Evolutionary conservation across 345 rosid species (phyloP).

Genomic region (Eucalyptus caleyi): DNA sequence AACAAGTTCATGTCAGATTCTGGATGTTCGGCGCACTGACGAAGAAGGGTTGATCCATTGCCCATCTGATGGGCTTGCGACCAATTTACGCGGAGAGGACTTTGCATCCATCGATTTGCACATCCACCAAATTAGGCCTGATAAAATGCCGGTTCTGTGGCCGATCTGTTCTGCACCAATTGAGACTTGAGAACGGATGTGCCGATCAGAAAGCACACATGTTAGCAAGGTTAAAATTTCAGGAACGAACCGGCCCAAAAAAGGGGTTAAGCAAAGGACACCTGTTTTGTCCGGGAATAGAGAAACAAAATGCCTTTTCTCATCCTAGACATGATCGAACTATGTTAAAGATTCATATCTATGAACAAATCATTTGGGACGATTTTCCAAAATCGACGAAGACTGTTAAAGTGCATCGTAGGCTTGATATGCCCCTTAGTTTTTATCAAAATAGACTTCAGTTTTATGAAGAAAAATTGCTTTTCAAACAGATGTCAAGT

Average conservation of each 20-base stretch:
- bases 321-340: not conserved
- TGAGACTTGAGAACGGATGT: not conserved
- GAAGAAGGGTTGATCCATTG: not conserved
- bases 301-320: not conserved
- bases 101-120: not conserved
- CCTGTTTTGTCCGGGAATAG: too few relatives aligned
- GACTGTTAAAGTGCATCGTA: not conserved
- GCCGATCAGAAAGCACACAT: not conserved
- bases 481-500: not conserved
- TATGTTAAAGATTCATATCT: not conserved
- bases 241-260: not conserved
- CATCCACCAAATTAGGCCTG: not conserved
- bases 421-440: fast-evolving
- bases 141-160: not conserved
- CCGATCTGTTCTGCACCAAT: not conserved
- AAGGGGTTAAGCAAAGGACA: not conserved
- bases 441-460: not conserved
- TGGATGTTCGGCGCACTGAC: not conserved
- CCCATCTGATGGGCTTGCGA: not conserved
- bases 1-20: not conserved
- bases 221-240: not conserved
- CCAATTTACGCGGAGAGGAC: too few relatives aligned
- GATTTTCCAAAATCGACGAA: not conserved
- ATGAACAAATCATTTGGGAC: not conserved
- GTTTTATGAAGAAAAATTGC: not conserved